Evolutionary conservation across 441 rosid genomes (phyloP), one percentile per base, ranked within the genome.

Genomic region (Heliophila coronopifolia): DNA sequence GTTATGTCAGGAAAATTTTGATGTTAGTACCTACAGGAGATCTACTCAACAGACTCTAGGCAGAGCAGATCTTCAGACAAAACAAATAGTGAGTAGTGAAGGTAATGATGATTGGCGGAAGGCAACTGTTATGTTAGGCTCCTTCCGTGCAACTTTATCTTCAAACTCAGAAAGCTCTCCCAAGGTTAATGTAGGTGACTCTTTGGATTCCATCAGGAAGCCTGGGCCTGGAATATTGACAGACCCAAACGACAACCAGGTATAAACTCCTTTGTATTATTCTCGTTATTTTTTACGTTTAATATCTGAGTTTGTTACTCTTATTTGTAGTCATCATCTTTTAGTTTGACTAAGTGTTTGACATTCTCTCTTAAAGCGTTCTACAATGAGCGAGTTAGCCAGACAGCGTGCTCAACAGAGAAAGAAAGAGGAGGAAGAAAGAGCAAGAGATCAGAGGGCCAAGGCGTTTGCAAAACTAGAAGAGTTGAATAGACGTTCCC

Each of bases 351-450:
- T 58, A 7, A 16, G 40, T 46, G 50, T 71, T 54, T 69, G 70
- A 28, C 44, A 27, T 56, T 12, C 59, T 61, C 44, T 41, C 48
- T 31, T 15, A 65, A 75, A 85, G 97, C 87, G 71, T 61, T 77
- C 77, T 59, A 82, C 64, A 62, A 81, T 77, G 87, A 77, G 32
- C 66, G 98, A 86, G 67, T 66, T 73, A 51, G 94, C 94, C 46
- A 73, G 68, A 69, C 79, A 80, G 61, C 80, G 89, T 59, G 69
- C 59, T 51, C 81, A 73, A 54, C 90, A 81, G 53, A 70, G 77
- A 20, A 77, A 83, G 55, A 70, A 74, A 50, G 95, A 83, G 73
- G 97, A 86, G 72, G 97, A 89, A 66, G 96, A 90, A 59, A 70
- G 94, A 43, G 73, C 63, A 19, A 90, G 78, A 69, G 88, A 79